Evolutionary conservation across 805 yeast genomes (phyloP).

Genomic region (Gaillardinia entomophila): DNA sequence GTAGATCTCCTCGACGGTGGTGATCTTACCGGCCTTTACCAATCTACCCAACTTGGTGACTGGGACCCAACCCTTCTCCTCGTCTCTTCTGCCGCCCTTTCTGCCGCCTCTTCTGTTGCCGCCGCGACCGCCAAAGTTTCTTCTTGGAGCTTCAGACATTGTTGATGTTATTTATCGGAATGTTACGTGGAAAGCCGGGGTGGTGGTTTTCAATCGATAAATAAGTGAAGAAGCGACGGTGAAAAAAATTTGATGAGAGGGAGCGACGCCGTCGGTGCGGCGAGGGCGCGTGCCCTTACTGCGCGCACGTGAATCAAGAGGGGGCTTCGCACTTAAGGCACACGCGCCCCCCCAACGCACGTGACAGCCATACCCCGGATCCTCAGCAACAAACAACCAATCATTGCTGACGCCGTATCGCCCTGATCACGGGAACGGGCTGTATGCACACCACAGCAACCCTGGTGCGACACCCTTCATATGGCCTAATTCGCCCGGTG

Average conservation of each 20-base stretch:
- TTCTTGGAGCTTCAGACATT: conserved; percentile 46
- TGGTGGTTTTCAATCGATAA: conserved; percentile 63
- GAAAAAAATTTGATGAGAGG: background rate
- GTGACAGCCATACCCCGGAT: background rate
- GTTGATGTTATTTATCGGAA: conserved; percentile 42
- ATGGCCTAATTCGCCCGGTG: no score
- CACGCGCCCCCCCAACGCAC: background rate
- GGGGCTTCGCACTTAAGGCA: no score
- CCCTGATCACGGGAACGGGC: background rate
- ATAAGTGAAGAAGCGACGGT: conserved; percentile 7
- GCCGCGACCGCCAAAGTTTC: conserved; percentile 48
- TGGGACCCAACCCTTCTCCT: conserved; percentile 99
- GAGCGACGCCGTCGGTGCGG: background rate
- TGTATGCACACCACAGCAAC: background rate
- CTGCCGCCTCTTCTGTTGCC: conserved; percentile 59
- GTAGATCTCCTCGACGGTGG: conserved; percentile 97
- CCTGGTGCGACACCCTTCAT: no score
- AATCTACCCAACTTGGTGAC: conserved; percentile 99
- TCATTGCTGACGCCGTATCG: background rate
- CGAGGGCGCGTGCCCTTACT: background rate
- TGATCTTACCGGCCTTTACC: conserved; percentile 97
- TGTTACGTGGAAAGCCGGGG: conserved; percentile 71
- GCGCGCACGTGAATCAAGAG: background rate
- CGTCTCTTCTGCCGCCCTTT: conserved; percentile 70
- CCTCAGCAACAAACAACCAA: background rate